Conservation (phyloP, 1,139 yeast species). For the Geotrichum australiense region DNA sequence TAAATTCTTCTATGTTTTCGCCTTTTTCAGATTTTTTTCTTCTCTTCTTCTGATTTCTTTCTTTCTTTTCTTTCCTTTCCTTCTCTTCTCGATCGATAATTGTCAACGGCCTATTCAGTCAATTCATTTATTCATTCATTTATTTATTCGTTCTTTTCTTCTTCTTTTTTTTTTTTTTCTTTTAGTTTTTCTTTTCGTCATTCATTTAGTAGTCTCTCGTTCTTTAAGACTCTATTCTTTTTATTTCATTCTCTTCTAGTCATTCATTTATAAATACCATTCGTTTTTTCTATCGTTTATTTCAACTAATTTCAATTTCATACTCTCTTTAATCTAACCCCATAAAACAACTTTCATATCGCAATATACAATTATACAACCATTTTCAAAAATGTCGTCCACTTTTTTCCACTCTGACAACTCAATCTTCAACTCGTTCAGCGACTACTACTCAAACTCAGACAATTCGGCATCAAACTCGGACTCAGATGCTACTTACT, state of each 20-base stretch:
- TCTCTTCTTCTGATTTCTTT: background rate
- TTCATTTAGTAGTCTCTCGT: slow-evolving; percentile 5
- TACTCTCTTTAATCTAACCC: too few species aligned
- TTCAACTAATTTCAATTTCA: too few species aligned
- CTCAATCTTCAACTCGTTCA: slow-evolving; percentile 4
- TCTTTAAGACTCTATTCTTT: background rate
- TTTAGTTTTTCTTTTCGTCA: slow-evolving; percentile 4
- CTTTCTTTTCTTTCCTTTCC: background rate
- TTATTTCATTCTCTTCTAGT: background rate
- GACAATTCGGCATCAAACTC: background rate
- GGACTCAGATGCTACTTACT: background rate
- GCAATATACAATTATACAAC: too few species aligned
- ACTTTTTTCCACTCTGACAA: slow-evolving; percentile 1
- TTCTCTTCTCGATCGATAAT: slow-evolving; percentile 2
- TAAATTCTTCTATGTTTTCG: too few species aligned
- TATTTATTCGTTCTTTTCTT: too few species aligned
- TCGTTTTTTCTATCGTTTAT: background rate
- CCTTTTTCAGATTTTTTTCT: too few species aligned
- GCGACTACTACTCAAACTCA: slow-evolving; percentile 13
- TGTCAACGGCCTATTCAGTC: background rate
- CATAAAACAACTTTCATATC: too few species aligned
- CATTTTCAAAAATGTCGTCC: background rate
- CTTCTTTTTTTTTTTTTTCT: slow-evolving; percentile 5
- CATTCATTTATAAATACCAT: background rate
- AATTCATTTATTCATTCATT: background rate